Conservation (phyloP, 495 filamentous ascomycete species). For the Penicillium lividum region DNA sequence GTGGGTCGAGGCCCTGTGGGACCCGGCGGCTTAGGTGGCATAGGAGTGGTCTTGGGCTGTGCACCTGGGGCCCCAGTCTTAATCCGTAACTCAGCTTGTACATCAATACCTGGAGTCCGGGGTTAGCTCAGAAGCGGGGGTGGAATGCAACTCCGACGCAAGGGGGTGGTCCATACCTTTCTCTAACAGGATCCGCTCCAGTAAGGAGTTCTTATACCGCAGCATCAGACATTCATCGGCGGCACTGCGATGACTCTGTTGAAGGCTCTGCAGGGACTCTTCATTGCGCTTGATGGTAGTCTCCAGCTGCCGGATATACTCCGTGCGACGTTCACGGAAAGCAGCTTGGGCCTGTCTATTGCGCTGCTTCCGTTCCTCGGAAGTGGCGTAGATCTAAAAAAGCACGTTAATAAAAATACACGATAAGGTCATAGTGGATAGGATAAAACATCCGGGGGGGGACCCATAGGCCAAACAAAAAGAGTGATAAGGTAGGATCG, state of each 20-base stretch:
- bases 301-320: slow-evolving; percentile 99
- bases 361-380: slow-evolving; percentile 95
- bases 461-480: neutral
- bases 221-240: slow-evolving; percentile 98
- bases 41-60: slow-evolving; percentile 59
- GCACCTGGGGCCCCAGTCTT: slow-evolving; percentile 73
- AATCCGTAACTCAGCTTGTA: slow-evolving; percentile 88
- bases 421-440: neutral
- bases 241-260: slow-evolving; percentile 90
- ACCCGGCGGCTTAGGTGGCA: slow-evolving; percentile 45
- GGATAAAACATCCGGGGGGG: neutral
- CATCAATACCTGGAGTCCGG: slow-evolving; percentile 76
- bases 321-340: slow-evolving; percentile 92
- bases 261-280: slow-evolving; percentile 84
- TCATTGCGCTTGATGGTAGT: slow-evolving; percentile 97
- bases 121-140: slow-evolving; percentile 14
- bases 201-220: slow-evolving; percentile 94
- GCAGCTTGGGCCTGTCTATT: slow-evolving; percentile 97
- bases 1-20: slow-evolving; percentile 41
- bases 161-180: slow-evolving; percentile 62
- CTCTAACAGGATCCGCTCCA: slow-evolving; percentile 92
- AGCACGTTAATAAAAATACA: neutral
- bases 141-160: neutral
- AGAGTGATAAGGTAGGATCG: slow-evolving; percentile 5
- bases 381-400: slow-evolving; percentile 90